Base-by-base conservation (phyloP, 2,329 filamentous ascomycete genomes). In the Ilyonectria destructans region DNA sequence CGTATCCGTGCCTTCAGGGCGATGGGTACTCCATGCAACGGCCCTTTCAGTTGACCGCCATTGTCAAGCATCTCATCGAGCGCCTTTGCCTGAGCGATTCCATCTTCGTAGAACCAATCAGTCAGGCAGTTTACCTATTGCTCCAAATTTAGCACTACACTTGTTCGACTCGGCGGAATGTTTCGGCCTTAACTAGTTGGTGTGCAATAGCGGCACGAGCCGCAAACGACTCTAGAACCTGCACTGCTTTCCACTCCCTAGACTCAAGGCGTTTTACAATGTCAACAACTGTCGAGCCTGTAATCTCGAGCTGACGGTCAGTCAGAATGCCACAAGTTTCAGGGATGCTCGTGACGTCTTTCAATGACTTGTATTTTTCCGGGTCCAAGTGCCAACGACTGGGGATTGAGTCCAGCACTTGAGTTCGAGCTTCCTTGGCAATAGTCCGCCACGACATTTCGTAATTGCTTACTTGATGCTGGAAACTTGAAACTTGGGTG, bases 11-110 rank as follows among this genome's bases (percentile, higher is more conserved):
- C 72, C 69, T 80, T 83, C 31, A 74, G 60, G 15, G 68, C 70
- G 23, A 90, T 80, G 0, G 88, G 88, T 0, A 90, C 79, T 1
- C 90, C 91, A 78, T 92, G 90, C 4, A 93, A 81, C 10, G 90
- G 88, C 1, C 62, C 69, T n/a, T n/a, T n/a, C 17, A 62, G 13
- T 51, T 70, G 60, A 4, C 68, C 61, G 6, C 40, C 57, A 1
- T 13, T 43, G 10, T 58, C 48, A 10, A 70, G 61, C 1, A n/a
- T 33, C 5, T 29, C 40, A 40, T 70, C 68, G 1, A 71, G 68
- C 21, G 62, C 52, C 12, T 58, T 45, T 4, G 68, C 68, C 37
- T 55, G 54, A 8, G 46, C 33, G 1, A 71, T 21, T 12, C 33
- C 69, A 17, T 71, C 69, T 2, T 70, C 58, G 6, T 59, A 65